Evolutionary conservation across 805 yeast genomes (phyloP), one percentile per base, ranked within the genome.

Genomic region (Nakazawaea sp.): DNA sequence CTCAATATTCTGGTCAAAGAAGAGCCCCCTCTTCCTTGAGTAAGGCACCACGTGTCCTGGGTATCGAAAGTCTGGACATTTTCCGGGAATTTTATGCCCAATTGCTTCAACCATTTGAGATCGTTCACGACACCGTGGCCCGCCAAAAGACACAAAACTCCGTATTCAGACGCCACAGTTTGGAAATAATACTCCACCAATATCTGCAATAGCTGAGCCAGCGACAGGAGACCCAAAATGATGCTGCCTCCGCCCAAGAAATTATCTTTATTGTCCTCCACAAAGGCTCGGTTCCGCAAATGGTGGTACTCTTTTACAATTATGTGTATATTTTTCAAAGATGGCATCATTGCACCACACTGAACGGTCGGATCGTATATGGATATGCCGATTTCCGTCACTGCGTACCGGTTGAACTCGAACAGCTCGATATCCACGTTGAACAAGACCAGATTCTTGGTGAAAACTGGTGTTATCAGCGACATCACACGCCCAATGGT

Each of bases 111-210:
- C 76, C 78, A 72, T 32, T 51, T 58, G 13, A 81, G 38, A 49
- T 81, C 88, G 12, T 75, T 78, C 13, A 47, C 43, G 9, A 78
- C 59, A 34, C 67, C 68, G 53, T 81, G 89, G 1, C 86, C 88
- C 18, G 80, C 78, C 29, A 77, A 59, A 0, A 65, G 59, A 15
- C 63, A 51, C 15, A 46, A 43, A 50, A 54, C 47, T 0, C 52
- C 50, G n/a, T 30, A 40, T 34, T 43, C 35, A 46, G 9, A 34
- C 42, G 29, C 53, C 46, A 26, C 48, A 9, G 59, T 49, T 4
- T 44, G 39, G 45, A 72, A 61, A 46, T 72, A 74, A 37, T 59
- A 59, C 35, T 72, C 55, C 3, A 76, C 47, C 18, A 75, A 44
- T 3, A 53, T 40, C 34, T 74, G 74, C 1, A 74, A 44, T 30